Evolutionary conservation across 176 grass and related monocot species (phyloP), one percentile per base, ranked within the genome.

Genomic region (Tillandsia leiboldiana): DNA sequence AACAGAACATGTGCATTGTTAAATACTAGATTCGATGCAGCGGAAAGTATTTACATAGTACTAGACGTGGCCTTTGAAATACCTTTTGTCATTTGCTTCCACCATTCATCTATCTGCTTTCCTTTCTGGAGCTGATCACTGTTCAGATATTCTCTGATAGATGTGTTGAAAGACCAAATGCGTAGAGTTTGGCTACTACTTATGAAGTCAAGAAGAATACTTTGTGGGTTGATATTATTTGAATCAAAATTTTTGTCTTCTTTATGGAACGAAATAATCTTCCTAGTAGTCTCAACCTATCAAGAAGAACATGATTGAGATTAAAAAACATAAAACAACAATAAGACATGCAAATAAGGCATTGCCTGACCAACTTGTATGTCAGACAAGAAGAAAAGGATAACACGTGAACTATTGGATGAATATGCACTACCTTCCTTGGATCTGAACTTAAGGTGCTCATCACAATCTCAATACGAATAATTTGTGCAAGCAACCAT

Each of bases 261-360:
- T 79, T 97, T 97, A 67, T 97, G 94, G 74, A 97, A 97, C 72
- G 89, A 97, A 82, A 97, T 92, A 75, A 97, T 97, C 77, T 97
- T 97, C 65, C 84, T 89, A 63, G 86, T 97, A 47, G 94, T 92
- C 53, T 96, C 93, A 59, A 90, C 88, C 93, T 96, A 72, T 77
- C 59, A 85, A 72, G 26, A 72, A 52, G 83, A 73, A 66, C 56
- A 23, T 18, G 11, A 18, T 61, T 61, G 56, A 18, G 56, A 15
- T 18, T 3, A 61, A 61, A 61, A 61, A 57, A 59, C 15, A 59
- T 22, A 61, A 18, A 23, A 9, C 15, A 18, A 61, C 22, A 20
- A 59, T 61, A 61, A 61, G 15, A 61, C 8, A 61, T 15, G 8
- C 56, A 61, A 61, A 61, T 61, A 22, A 61, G 22, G 11, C 2